A percentile compares a stretch with the other conserved stretches of the same genome.
Evolutionary conservation across 148 eudicot genomes (phyloP).

Genomic region (Hydrangea macrophylla): DNA sequence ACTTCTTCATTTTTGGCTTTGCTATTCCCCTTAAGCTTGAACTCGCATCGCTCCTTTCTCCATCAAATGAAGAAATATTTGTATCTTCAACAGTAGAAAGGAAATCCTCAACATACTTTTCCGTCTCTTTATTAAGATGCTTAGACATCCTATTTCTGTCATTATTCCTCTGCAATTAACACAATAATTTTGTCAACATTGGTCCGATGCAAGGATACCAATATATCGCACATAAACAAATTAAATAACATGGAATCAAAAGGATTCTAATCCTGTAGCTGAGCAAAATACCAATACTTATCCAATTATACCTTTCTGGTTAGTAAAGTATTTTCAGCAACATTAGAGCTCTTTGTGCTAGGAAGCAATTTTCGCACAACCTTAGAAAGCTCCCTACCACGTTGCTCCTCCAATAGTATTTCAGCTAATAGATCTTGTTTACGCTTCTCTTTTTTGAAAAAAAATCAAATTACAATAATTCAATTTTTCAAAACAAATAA

Average conservation of each 20-base stretch:
- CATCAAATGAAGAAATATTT: slow-evolving; percentile 88
- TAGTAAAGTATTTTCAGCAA: slow-evolving; percentile 44
- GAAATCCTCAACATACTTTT: slow-evolving; percentile 79
- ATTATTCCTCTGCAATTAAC: slow-evolving; percentile 54
- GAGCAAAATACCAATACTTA: no score
- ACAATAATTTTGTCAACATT: neutral
- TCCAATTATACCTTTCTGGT: slow-evolving; percentile 65
- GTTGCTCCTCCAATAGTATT: slow-evolving; percentile 70
- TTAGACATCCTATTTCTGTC: slow-evolving; percentile 55
- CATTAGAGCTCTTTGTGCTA: slow-evolving; percentile 34
- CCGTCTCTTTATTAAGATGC: slow-evolving; percentile 73
- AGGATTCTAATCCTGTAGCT: no score
- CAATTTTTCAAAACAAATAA: neutral
- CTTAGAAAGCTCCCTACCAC: slow-evolving; percentile 51
- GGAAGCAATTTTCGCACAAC: slow-evolving; percentile 51
- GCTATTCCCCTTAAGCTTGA: slow-evolving; percentile 51
- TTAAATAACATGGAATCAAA: neutral
- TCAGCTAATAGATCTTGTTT: slow-evolving; percentile 68
- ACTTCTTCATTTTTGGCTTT: slow-evolving; percentile 37
- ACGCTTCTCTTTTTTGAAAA: slow-evolving; percentile 42
- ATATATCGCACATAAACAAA: neutral
- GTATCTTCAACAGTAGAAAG: slow-evolving; percentile 90
- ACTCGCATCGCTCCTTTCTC: slow-evolving; percentile 88
- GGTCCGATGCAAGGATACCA: neutral
- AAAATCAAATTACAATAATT: neutral